These are phyloP conservation scores for Handroanthus guayacan DNA, from an alignment of 257 asterid genomes.

Conservation along the genomic window DNA sequence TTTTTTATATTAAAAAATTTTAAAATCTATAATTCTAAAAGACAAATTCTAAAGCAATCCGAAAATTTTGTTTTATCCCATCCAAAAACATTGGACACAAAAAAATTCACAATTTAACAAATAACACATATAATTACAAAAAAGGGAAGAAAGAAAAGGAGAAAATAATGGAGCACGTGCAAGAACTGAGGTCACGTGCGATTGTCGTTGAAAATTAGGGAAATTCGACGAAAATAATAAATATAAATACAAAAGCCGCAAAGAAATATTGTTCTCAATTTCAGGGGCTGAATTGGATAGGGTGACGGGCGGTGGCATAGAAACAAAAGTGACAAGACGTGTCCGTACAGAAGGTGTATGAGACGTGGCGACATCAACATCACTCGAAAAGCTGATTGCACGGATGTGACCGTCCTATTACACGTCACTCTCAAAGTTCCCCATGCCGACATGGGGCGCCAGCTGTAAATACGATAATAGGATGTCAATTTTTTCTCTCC, in stretches of 20 bases:
- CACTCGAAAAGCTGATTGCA: conserved; percentile 17
- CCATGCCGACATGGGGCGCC: conserved; percentile 36
- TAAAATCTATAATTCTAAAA: too few species aligned
- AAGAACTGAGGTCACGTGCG: neutral
- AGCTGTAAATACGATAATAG: neutral
- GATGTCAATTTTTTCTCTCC: neutral
- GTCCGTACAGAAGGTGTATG: conserved; percentile 31
- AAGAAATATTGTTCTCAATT: neutral
- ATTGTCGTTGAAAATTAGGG: neutral
- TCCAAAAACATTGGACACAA: too few species aligned
- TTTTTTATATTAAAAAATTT: too few species aligned
- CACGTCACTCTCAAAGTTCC: neutral
- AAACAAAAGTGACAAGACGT: conserved; percentile 29
- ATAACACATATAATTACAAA: too few species aligned
- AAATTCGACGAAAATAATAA: neutral
- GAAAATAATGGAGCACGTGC: neutral
- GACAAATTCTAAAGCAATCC: too few species aligned
- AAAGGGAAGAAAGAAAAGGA: neutral
- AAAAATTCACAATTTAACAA: too few species aligned
- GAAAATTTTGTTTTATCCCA: too few species aligned
- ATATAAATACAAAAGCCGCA: neutral
- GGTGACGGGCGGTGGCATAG: neutral
- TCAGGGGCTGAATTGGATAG: neutral
- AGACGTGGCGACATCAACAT: conserved; percentile 36
- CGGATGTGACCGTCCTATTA: conserved; percentile 10